Conservation (phyloP, 495 filamentous ascomycete species). For the Aspergillus indologenus region DNA sequence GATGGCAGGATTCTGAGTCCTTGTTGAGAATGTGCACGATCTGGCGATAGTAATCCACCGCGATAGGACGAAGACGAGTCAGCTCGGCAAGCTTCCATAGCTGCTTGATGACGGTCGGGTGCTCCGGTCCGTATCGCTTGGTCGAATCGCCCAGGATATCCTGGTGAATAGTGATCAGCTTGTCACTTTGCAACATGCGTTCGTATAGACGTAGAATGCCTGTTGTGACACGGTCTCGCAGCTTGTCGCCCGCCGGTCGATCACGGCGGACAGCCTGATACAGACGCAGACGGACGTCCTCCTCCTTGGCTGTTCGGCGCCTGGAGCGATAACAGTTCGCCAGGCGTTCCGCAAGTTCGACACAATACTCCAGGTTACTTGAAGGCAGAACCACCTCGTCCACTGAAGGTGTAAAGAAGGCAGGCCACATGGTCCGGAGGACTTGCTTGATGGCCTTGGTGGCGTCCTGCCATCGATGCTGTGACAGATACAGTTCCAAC, state of each 20-base stretch:
- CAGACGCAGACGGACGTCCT: slow-evolving; percentile 35
- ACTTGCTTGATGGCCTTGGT: slow-evolving; percentile 34
- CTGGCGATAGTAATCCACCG: slow-evolving; percentile 38
- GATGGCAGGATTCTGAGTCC: slow-evolving; percentile 28
- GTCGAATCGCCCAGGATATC: slow-evolving; percentile 34
- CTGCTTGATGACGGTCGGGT: slow-evolving; percentile 32
- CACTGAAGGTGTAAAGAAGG: slow-evolving; percentile 31
- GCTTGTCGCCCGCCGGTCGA: slow-evolving; percentile 31
- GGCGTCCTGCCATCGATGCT: slow-evolving; percentile 42
- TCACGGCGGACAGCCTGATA: slow-evolving; percentile 29
- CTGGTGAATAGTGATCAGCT: slow-evolving; percentile 28
- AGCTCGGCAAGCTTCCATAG: slow-evolving; percentile 36
- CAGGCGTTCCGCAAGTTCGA: slow-evolving; percentile 31
- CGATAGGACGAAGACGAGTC: slow-evolving; percentile 32
- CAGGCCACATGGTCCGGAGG: slow-evolving; percentile 32
- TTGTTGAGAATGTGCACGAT: slow-evolving; percentile 37
- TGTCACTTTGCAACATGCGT: slow-evolving; percentile 33
- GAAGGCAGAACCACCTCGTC: slow-evolving; percentile 32
- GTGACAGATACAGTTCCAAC: slow-evolving; percentile 28
- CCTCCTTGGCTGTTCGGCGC: slow-evolving; percentile 34
- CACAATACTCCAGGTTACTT: slow-evolving; percentile 26
- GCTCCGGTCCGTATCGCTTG: slow-evolving; percentile 28
- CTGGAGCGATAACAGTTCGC: slow-evolving; percentile 35
- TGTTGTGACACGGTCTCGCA: slow-evolving; percentile 26
- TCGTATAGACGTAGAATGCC: slow-evolving; percentile 32